Evolutionary conservation across 192 early-diverging fungal genomes (phyloP).

Genomic region (Umbelopsis isabellina): DNA sequence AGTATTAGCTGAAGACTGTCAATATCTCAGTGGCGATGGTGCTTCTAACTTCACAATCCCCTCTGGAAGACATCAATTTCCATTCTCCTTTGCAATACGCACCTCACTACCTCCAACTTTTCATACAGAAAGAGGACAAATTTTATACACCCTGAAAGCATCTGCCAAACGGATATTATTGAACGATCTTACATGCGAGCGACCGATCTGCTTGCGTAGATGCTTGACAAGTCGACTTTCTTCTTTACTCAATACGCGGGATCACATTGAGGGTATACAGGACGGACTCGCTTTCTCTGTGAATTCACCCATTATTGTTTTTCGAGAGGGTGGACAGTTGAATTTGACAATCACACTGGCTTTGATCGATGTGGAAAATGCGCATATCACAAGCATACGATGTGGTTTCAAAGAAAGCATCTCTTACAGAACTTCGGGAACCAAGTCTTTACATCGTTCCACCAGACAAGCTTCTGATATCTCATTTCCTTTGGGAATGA

Average conservation of each 20-base stretch:
- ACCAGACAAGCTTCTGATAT: conserved; percentile 4
- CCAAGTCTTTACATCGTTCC: neutral
- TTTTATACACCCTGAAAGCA: neutral
- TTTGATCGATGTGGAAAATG: neutral
- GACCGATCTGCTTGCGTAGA: neutral
- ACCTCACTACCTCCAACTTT: neutral
- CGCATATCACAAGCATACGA: neutral
- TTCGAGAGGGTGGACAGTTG: conserved; percentile 2
- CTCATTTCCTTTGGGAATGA: conserved; percentile 6
- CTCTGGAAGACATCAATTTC: neutral
- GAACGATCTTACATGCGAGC: neutral
- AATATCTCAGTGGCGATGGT: neutral
- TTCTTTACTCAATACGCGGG: neutral
- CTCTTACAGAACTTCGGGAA: conserved; percentile 5
- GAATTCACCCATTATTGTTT: neutral
- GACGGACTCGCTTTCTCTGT: conserved; percentile 4
- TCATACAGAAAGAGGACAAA: neutral
- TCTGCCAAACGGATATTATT: neutral
- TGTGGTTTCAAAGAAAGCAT: conserved; percentile 3
- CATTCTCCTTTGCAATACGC: neutral
- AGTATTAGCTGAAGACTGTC: neutral
- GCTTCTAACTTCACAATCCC: neutral
- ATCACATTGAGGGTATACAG: neutral
- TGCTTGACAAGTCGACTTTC: conserved; percentile 4
- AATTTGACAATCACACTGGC: neutral